Evolutionary conservation across 2,329 filamentous ascomycete species (phyloP).

Genomic region (Tolypocladium guangdongense): DNA sequence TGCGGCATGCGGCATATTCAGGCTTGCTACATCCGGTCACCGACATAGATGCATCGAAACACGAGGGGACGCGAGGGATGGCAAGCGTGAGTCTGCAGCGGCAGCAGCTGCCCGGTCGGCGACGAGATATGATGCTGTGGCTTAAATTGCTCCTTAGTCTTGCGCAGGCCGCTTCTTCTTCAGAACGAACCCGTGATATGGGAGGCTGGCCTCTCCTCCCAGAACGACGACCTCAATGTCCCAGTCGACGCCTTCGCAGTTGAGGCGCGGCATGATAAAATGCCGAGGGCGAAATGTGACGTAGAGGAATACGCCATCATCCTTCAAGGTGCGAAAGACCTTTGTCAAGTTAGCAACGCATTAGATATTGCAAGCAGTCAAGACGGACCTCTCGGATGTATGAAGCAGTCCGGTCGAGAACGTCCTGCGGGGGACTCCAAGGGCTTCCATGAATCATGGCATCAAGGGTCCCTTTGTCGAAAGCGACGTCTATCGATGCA

Average conservation of each 20-base stretch:
- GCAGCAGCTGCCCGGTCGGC: too few relatives aligned
- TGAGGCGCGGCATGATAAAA: slow-evolving; percentile 38
- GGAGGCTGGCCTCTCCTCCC: not conserved
- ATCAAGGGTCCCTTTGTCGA: slow-evolving; percentile 46
- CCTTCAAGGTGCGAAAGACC: slow-evolving; percentile 31
- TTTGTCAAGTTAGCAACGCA: slow-evolving; percentile 8
- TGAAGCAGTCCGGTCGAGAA: slow-evolving; percentile 31
- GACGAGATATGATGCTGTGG: not conserved
- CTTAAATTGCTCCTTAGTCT: not conserved
- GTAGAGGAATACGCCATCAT: slow-evolving; percentile 37
- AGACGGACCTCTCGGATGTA: slow-evolving; percentile 37
- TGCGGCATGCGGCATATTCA: too few relatives aligned
- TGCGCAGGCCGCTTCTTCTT: not conserved
- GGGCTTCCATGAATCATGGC: slow-evolving; percentile 44
- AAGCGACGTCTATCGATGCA: slow-evolving; percentile 39
- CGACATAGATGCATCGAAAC: too few relatives aligned
- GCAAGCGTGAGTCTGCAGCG: too few relatives aligned
- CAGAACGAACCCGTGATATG: not conserved
- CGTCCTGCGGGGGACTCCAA: slow-evolving; percentile 39
- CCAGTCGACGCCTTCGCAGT: slow-evolving; percentile 20
- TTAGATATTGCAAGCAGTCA: not conserved
- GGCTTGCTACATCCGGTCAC: too few relatives aligned
- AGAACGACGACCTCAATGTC: slow-evolving; percentile 2
- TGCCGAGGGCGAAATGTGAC: slow-evolving; percentile 44
- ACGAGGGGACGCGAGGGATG: too few relatives aligned